Evolutionary conservation across 345 rosid genomes (phyloP), one percentile per base, ranked within the genome.

Genomic region (Passiflora organensis): DNA sequence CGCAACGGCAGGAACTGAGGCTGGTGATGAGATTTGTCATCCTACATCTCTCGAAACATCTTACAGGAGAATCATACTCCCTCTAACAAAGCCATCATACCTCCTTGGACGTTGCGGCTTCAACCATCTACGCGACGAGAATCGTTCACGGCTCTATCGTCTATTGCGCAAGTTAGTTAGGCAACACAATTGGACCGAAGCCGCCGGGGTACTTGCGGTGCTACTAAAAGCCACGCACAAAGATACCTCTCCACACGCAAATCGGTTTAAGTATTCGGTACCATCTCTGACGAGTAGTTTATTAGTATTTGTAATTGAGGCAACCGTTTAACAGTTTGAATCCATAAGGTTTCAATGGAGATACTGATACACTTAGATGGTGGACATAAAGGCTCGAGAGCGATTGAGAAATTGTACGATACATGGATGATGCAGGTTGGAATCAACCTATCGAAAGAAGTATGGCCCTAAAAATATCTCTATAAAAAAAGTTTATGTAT

Each of bases 261-360:
- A 80, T 62, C 83, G 95, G 2, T 70, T 88, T 59, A 88, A 88
- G 73, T 91, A 71, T 56, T 63, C 46, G 86, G 97, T 82, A 69
- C 44, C 66, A 14, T 11, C 23, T 55, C 23, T 10, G n/a, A n/a
- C n/a, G n/a, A n/a, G n/a, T n/a, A n/a, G n/a, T n/a, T n/a, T n/a
- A n/a, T n/a, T n/a, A n/a, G n/a, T n/a, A n/a, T n/a, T n/a, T n/a
- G n/a, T n/a, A n/a, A n/a, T n/a, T n/a, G n/a, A n/a, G n/a, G n/a
- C n/a, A n/a, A n/a, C n/a, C n/a, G n/a, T n/a, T n/a, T n/a, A n/a
- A n/a, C n/a, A n/a, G n/a, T n/a, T n/a, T n/a, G 15, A n/a, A n/a
- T n/a, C n/a, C n/a, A n/a, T n/a, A 28, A 91, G 97, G 84, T 67
- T 66, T 76, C 78, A 10, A 73, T 91, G 84, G 75, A 76, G 62